phyloP scores from a whole-genome alignment of 2,329 filamentous ascomycete species.

The Cadophora luteo-olivacea region DNA sequence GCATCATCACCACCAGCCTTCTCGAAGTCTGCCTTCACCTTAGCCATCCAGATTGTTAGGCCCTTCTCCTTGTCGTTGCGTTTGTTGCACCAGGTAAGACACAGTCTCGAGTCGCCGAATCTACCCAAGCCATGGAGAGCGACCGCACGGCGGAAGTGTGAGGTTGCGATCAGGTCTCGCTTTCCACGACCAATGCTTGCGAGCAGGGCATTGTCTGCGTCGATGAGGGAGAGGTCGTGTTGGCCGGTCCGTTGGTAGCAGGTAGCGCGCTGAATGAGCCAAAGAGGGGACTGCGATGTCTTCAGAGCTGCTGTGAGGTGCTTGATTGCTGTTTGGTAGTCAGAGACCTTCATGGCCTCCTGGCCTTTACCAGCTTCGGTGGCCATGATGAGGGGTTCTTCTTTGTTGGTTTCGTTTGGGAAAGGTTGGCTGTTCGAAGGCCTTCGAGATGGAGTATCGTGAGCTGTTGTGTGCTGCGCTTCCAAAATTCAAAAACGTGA shows the following conservation, averaged over 20 bases:
- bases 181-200: constrained; percentile 71
- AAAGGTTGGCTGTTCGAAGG: background rate
- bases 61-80: constrained; percentile 59
- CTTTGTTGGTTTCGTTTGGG: constrained; percentile 1
- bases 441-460: no score
- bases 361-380: constrained; percentile 57
- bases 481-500: background rate
- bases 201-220: constrained; percentile 71
- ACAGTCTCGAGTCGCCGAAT: constrained; percentile 76
- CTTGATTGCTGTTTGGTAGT: constrained; percentile 72
- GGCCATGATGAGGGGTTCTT: constrained; percentile 49
- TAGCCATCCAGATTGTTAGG: constrained; percentile 63
- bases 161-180: constrained; percentile 77
- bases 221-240: constrained; percentile 68
- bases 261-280: constrained; percentile 83
- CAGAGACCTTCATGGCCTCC: constrained; percentile 65
- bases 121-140: constrained; percentile 72
- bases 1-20: constrained; percentile 55
- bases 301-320: constrained; percentile 73
- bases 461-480: background rate
- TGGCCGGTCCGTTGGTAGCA: constrained; percentile 72
- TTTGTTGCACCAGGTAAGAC: constrained; percentile 65
- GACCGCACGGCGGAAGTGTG: constrained; percentile 81
- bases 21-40: constrained; percentile 58
- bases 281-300: constrained; percentile 75